Evolutionary conservation across 805 yeast genomes (phyloP).

Genomic region (Candida broadrunensis): DNA sequence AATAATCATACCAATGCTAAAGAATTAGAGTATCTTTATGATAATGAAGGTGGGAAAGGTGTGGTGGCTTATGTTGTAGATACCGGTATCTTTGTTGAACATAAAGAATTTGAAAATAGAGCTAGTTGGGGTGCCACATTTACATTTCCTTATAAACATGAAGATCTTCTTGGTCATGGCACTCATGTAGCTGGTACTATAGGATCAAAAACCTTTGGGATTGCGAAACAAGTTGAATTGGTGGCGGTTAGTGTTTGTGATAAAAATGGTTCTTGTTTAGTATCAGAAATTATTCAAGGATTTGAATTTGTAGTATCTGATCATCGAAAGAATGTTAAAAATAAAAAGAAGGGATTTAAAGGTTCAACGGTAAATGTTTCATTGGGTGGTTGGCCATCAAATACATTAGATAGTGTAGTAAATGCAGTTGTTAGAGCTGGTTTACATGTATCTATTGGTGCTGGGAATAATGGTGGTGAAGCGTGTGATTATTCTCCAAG

Average conservation of each 20-base stretch:
- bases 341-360: slow-evolving; percentile 43
- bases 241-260: slow-evolving; percentile 38
- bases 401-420: slow-evolving; percentile 53
- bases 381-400: slow-evolving; percentile 54
- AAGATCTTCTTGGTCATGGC: slow-evolving; percentile 80
- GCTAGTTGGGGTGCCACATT: slow-evolving; percentile 48
- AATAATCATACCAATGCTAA: too few relatives aligned
- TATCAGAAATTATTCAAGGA: slow-evolving; percentile 38
- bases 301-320: slow-evolving; percentile 28
- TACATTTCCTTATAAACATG: slow-evolving; percentile 27
- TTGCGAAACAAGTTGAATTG: slow-evolving; percentile 56
- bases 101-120: slow-evolving; percentile 62
- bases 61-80: slow-evolving; percentile 77
- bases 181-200: slow-evolving; percentile 89
- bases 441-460: slow-evolving; percentile 57
- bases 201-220: slow-evolving; percentile 77
- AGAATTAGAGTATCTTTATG: slow-evolving; percentile 26
- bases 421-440: slow-evolving; percentile 56
- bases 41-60: slow-evolving; percentile 36
- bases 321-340: slow-evolving; percentile 25
- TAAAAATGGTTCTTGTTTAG: slow-evolving; percentile 31
- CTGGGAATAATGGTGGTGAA: slow-evolving; percentile 58
- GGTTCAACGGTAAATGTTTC: slow-evolving; percentile 63
- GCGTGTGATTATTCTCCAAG: slow-evolving; percentile 63
- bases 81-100: slow-evolving; percentile 66